Evolutionary conservation across 2,329 filamentous ascomycete species (phyloP).

Genomic region (Leptosphaerulina australis): DNA sequence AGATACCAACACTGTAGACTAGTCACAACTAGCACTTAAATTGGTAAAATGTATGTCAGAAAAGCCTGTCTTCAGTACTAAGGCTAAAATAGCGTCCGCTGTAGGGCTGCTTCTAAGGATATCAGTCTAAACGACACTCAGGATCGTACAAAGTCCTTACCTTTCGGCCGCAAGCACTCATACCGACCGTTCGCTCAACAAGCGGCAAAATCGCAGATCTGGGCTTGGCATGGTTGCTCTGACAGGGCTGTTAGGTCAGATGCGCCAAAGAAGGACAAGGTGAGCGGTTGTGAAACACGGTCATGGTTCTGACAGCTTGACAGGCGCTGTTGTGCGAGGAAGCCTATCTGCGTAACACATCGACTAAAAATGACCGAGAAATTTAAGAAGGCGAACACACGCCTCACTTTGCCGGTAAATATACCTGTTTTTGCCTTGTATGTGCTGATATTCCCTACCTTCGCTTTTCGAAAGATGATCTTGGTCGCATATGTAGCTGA

Average conservation of each 20-base stretch:
- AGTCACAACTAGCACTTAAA: background rate
- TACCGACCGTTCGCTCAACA: background rate
- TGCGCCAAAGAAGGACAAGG: constrained; percentile 14
- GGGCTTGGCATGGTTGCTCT: constrained; percentile 6
- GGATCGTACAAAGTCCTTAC: background rate
- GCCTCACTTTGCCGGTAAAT: too few relatives aligned
- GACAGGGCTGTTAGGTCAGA: constrained; percentile 18
- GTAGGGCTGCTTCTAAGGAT: background rate
- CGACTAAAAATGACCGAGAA: background rate
- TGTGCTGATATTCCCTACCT: too few relatives aligned
- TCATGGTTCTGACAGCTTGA: constrained; percentile 31
- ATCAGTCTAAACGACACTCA: background rate
- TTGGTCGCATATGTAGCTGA: too few relatives aligned
- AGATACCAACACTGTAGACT: background rate
- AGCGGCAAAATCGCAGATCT: background rate
- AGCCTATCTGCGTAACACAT: background rate
- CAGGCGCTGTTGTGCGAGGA: constrained; percentile 33
- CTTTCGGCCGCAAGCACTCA: background rate
- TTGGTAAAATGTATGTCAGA: background rate
- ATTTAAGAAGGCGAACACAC: background rate
- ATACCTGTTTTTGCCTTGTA: too few relatives aligned
- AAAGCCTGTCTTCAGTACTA: background rate
- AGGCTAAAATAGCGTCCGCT: background rate
- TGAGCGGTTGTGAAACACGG: constrained; percentile 12
- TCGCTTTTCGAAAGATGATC: too few relatives aligned